Evolutionary conservation across 1,284 basidiomycete species (phyloP), one percentile per base, ranked within the genome.

Genomic region (Cryptococcus sp.): DNA sequence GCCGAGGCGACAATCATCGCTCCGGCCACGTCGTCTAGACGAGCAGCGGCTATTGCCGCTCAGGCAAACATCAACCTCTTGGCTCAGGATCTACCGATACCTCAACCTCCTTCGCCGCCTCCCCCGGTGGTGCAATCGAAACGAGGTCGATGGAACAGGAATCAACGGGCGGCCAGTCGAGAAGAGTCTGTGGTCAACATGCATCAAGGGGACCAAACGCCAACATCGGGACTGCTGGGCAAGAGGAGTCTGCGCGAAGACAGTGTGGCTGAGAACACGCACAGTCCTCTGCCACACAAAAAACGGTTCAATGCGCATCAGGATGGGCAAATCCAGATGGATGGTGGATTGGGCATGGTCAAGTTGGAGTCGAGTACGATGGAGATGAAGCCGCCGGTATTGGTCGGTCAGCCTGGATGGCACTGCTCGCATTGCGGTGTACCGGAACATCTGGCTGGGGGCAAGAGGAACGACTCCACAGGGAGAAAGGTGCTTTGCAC

Each of bases 351-450:
- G n/a, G n/a, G n/a, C n/a, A n/a, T n/a, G 31, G 18, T 45, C 21
- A 44, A 38, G 41, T 16, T n/a, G 3, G 36, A 25, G 10, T 25
- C n/a, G n/a, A n/a, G n/a, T n/a, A n/a, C n/a, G n/a, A n/a, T 28
- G 14, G n/a, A 24, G 5, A 22, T 21, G 19, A 40, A 44, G 16
- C 28, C 37, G 9, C 14, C 26, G n/a, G 35, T 31, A 7, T 34
- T 43, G 39, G 36, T 24, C 16, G 88, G 87, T 1, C 77, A 85
- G 14, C 28, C 28, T 31, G 28, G 28, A 3, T 94, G 90, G 90
- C 87, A 90, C 73, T 94, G 90, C 69, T 88, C 86, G 37, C 91
- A 91, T 65, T 92, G 85, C 57, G 90, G 90, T 18, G 86, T 86
- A 63, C 89, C 91, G 0, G 90, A 89, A 63, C 80, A 75, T 56